A percentile compares a stretch with the other conserved stretches of the same genome.
phyloP scores from a whole-genome alignment of 176 grass and related monocot species.

The Musa itinerans region DNA sequence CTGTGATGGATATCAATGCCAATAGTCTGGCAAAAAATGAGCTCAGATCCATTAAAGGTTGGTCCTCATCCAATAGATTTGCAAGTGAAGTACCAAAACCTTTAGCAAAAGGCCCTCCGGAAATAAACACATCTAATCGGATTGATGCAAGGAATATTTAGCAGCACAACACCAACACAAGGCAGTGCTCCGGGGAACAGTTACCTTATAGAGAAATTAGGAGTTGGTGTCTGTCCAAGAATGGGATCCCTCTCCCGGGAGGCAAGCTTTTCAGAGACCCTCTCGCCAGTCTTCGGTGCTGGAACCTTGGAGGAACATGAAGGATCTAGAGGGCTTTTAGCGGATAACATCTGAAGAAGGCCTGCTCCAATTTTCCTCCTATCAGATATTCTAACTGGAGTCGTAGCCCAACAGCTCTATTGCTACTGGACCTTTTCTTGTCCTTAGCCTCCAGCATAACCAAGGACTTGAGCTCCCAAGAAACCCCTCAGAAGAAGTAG shows the following conservation, averaged over 20 bases:
- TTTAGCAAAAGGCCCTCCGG: too few relatives aligned
- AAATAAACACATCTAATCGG: too few relatives aligned
- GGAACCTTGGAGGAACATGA: slow-evolving; percentile 10
- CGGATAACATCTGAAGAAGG: slow-evolving; percentile 22
- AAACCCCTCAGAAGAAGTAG: not conserved
- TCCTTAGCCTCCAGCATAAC: slow-evolving; percentile 16
- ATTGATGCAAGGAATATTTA: not conserved
- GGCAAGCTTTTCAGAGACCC: slow-evolving; percentile 1
- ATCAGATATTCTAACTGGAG: not conserved
- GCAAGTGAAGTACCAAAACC: too few relatives aligned
- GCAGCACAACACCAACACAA: not conserved
- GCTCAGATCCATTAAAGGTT: too few relatives aligned
- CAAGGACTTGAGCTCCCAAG: not conserved
- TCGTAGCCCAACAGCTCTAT: slow-evolving; percentile 4
- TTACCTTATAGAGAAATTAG: slow-evolving; percentile 22
- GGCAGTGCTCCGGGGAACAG: not conserved
- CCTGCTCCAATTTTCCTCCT: not conserved
- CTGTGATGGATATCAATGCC: not conserved
- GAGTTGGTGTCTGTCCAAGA: slow-evolving; percentile 2
- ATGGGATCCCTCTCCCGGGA: not conserved
- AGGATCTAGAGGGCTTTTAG: slow-evolving; percentile 4
- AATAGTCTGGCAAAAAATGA: too few relatives aligned
- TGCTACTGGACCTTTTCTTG: slow-evolving; percentile 4
- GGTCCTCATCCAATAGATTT: too few relatives aligned
- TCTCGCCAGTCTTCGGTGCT: slow-evolving; percentile 1